Evolutionary conservation across 257 asterid species (phyloP), one percentile per base, ranked within the genome.

Genomic region (Nyctanthes arbortristis): DNA sequence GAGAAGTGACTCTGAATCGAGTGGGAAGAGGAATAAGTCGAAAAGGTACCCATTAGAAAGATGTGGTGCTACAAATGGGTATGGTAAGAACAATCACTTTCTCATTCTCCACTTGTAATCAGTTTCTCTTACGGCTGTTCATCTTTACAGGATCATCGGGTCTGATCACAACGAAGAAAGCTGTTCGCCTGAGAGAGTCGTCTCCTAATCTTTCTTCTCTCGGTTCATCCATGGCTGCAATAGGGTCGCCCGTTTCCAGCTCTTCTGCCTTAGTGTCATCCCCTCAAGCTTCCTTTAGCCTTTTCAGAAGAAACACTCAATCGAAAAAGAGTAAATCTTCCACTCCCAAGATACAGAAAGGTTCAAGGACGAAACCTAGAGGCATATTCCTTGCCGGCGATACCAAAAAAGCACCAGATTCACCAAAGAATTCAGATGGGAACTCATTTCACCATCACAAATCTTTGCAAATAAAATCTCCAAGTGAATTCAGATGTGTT

Each of bases 71-170:
- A 66, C 34, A 63, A 33, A 61, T 35, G 33, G 56, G 54, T 45
- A 77, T 11, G 86, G 87, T 84, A 75, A 70, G 68, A 69, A 36
- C 1, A 33, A 16, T 39, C n/a, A n/a, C n/a, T n/a, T n/a, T n/a
- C n/a, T n/a, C n/a, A n/a, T n/a, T 68, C 29, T 25, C 22, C 31
- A 30, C 22, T 29, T 29, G 10, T 13, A 43, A 1, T 13, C 18
- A 52, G 13, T 35, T 27, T 66, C n/a, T 16, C 55, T 20, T 47
- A 16, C 13, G 1, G 5, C 27, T 52, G 1, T 65, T 33, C 24
- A 39, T 34, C 64, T 40, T 68, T 75, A 35, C 83, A 85, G 88
- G 73, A 57, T 69, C 56, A n/a, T n/a, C n/a, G 13, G 33, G 73
- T 67, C 32, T 30, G 33, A 57, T 49, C 67, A 40, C 20, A 54